Evolutionary conservation across 1,284 basidiomycete species (phyloP).

Genomic region (Rhodotorula sp.): DNA sequence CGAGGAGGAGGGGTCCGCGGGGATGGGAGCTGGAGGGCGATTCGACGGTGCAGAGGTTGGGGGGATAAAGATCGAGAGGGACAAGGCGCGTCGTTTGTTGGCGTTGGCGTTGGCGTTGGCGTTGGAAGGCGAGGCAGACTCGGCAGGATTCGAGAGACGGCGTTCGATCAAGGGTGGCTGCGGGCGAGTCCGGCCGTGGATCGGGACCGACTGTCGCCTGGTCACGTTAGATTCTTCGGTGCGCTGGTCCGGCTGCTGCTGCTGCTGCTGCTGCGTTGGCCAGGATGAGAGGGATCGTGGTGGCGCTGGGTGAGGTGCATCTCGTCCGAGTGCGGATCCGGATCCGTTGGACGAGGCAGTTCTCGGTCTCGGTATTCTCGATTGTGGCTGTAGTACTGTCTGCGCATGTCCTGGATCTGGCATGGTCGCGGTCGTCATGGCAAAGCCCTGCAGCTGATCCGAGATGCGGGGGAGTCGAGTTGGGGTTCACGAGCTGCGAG

Average conservation of each 20-base stretch:
- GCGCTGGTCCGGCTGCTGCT: slow-evolving; percentile 6
- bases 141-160: too few relatives aligned
- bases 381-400: neutral
- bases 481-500: too few relatives aligned
- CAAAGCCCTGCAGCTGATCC: too few relatives aligned
- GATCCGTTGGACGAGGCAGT: neutral
- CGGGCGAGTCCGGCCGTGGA: too few relatives aligned
- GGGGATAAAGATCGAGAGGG: slow-evolving; percentile 16
- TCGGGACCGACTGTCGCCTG: neutral
- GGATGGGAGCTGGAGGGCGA: neutral
- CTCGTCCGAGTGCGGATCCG: too few relatives aligned
- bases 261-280: neutral
- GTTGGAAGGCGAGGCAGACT: neutral
- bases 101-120: neutral
- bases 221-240: neutral
- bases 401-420: too few relatives aligned
- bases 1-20: too few relatives aligned
- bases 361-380: neutral
- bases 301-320: too few relatives aligned
- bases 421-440: too few relatives aligned
- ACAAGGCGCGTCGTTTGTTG: neutral
- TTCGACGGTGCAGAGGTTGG: neutral
- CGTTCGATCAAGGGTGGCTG: neutral
- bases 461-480: too few relatives aligned
- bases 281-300: neutral